Percentiles rank a stretch among this genome's conserved stretches.
Evolutionary conservation across 1,284 basidiomycete genomes (phyloP).

Genomic region (Ganoderma lingzhi): DNA sequence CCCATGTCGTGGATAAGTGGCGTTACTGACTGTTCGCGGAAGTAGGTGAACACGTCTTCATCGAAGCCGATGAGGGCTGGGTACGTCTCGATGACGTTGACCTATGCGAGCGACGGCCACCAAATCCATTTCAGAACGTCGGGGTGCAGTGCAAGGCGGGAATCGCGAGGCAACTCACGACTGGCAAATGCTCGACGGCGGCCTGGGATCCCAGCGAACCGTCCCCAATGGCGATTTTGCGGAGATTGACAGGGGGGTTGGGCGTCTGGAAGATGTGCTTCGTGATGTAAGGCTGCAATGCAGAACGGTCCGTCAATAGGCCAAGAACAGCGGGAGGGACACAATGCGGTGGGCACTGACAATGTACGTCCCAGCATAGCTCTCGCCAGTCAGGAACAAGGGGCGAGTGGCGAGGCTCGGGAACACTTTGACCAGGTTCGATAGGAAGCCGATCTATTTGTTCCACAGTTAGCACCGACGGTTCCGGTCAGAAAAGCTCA

Average conservation of each 20-base stretch:
- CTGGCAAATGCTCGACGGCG: conserved; percentile 59
- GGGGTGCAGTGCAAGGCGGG: background rate
- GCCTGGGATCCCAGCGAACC: conserved; percentile 61
- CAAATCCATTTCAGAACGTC: background rate
- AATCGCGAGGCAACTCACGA: conserved; percentile 43
- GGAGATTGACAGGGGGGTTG: conserved; percentile 69
- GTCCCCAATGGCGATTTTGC: conserved; percentile 74
- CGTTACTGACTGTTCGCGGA: conserved; percentile 62
- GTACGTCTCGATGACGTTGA: conserved; percentile 68
- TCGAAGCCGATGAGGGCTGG: conserved; percentile 78
- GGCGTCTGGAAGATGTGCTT: conserved; percentile 67
- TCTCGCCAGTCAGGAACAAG: conserved; percentile 42
- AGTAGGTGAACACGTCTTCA: conserved; percentile 68
- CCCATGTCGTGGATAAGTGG: background rate
- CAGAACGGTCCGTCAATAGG: background rate
- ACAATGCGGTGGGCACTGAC: conserved; percentile 42
- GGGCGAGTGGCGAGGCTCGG: conserved; percentile 40
- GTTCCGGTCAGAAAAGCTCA: conserved; percentile 14
- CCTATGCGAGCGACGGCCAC: conserved; percentile 40
- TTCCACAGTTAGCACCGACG: conserved; percentile 1
- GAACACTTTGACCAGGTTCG: conserved; percentile 40
- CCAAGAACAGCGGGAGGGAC: background rate
- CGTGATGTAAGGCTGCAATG: conserved; percentile 67
- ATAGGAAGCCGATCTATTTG: conserved; percentile 36
- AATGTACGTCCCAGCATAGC: conserved; percentile 43